phyloP scores from a whole-genome alignment of 2,329 filamentous ascomycete genomes.

The Exophiala dermatitidis region DNA sequence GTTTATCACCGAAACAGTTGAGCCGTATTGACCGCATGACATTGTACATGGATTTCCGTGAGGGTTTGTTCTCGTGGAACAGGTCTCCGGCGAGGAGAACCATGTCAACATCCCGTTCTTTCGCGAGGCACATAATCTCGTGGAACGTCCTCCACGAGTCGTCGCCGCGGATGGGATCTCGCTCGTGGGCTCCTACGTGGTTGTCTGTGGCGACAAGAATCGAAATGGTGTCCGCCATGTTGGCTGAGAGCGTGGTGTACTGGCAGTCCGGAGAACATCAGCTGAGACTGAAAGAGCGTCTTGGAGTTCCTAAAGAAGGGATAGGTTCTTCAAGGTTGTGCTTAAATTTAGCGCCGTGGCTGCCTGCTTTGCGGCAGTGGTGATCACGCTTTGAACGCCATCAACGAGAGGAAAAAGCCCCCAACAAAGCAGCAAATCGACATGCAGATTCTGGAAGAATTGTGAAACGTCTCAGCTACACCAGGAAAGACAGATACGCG shows the following conservation, averaged over 20 bases:
- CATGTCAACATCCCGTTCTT: constrained; percentile 91
- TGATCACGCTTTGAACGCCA: too few relatives aligned
- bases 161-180: constrained; percentile 87
- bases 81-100: constrained; percentile 88
- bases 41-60: constrained; percentile 89
- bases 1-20: constrained; percentile 92
- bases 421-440: too few relatives aligned
- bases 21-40: constrained; percentile 90
- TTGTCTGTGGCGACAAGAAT: constrained; percentile 94
- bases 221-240: constrained; percentile 73
- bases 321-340: neutral
- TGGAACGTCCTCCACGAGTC: constrained; percentile 97
- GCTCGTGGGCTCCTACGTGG: constrained; percentile 93
- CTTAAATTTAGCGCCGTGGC: neutral
- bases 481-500: too few relatives aligned
- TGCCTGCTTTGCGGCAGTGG: neutral
- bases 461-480: too few relatives aligned
- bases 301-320: neutral
- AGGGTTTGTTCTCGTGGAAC: constrained; percentile 97
- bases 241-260: neutral
- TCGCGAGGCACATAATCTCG: constrained; percentile 85
- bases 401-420: too few relatives aligned
- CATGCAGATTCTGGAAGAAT: too few relatives aligned
- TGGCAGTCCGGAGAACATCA: too few relatives aligned
- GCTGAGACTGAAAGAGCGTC: neutral